Evolutionary conservation across 1,284 basidiomycete species (phyloP), one percentile per base, ranked within the genome.

Genomic region (Cryptococcus sp.): DNA sequence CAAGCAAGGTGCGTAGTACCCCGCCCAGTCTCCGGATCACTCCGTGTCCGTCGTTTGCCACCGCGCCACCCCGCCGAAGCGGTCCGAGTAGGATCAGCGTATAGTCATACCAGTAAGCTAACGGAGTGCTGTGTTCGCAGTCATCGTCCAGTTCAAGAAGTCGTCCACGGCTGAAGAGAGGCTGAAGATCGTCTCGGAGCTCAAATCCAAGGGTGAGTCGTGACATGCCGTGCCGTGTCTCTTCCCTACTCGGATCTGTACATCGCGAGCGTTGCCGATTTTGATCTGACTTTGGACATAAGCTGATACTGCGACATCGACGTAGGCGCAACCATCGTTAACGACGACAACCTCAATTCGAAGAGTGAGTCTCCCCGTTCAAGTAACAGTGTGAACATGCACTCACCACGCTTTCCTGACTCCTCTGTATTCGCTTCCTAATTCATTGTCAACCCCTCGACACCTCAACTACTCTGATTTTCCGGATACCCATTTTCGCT

Each of bases 91-190:
- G 30, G 7, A 13, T 10, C 30, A 35, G 13, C 30, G 13, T 35
- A 10, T 13, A 35, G 30, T 2, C 2, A 35, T 3, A 35, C 8
- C 30, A 35, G 8, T 35, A 10, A 13, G 30, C 30, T 35, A 35
- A 35, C 30, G 7, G 8, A 35, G 30, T 35, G 10, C 10, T 13
- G 8, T 35, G 30, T 35, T 10, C 8, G 30, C 8, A 35, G 75
- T 70, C 46, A 74, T 77, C 57, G 57, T 77, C 58, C 67, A 68
- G 59, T 75, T 77, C 60, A 69, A 72, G 58, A 73, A 73, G 64
- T 22, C 57, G 15, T 64, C 73, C 5, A 66, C 71, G 25, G 38
- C 55, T 16, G 72, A 65, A 15, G 70, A 74, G 30, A 67, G 66
- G 58, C 59, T 63, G 16, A 65, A 65, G 47, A 58, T 66, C 39